Percentiles rank a stretch among this genome's conserved stretches.
Conservation (phyloP, 2,329 filamentous ascomycete species). For the Colletotrichum paranaense region DNA sequence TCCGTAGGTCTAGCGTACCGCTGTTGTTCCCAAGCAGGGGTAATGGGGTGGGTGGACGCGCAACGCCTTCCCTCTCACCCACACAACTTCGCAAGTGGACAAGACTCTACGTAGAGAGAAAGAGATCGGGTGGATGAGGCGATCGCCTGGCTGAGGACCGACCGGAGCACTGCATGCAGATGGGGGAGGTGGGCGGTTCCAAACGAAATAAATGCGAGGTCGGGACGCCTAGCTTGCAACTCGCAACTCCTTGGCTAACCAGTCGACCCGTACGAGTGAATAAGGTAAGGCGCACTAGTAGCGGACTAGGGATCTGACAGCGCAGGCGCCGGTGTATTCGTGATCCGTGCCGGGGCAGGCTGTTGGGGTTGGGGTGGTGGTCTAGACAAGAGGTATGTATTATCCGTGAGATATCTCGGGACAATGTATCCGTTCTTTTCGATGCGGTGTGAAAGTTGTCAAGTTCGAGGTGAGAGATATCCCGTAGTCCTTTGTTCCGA, state of each 20-base stretch:
- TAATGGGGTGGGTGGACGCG: slow-evolving; percentile 16
- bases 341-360: slow-evolving; percentile 3
- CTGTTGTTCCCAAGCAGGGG: neutral
- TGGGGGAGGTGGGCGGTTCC: neutral
- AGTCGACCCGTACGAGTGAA: slow-evolving; percentile 6
- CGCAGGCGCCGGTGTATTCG: slow-evolving; percentile 15
- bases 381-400: neutral
- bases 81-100: neutral
- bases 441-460: neutral
- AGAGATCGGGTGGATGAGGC: slow-evolving; percentile 30
- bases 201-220: slow-evolving; percentile 20
- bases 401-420: slow-evolving; percentile 9
- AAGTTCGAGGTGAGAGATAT: neutral
- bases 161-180: slow-evolving; percentile 16
- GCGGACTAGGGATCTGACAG: slow-evolving; percentile 22
- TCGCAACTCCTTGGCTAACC: neutral
- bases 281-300: slow-evolving; percentile 8
- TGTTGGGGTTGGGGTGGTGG: neutral
- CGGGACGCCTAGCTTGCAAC: neutral
- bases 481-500: neutral
- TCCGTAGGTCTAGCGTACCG: neutral
- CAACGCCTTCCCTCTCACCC: slow-evolving; percentile 10
- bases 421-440: neutral
- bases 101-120: neutral
- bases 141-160: slow-evolving; percentile 30